Conservation (phyloP, 306 rosid species). For the Leucaena leucocephala region DNA sequence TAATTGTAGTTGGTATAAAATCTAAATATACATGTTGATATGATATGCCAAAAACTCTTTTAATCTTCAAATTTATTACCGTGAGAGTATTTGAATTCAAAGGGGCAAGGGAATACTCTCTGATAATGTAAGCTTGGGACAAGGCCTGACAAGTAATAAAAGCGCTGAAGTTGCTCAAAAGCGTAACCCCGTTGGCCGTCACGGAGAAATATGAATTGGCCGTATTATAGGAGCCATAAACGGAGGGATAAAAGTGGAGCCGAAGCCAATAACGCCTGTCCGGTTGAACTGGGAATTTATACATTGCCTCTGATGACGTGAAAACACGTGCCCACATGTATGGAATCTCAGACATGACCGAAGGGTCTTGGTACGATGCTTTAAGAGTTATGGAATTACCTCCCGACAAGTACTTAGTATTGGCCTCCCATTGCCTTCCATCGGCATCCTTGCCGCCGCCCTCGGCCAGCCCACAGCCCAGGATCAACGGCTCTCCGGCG, state of each 20-base stretch:
- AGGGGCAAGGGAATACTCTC: slow-evolving; percentile 54
- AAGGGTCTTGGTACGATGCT: slow-evolving; percentile 56
- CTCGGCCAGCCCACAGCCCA: slow-evolving; percentile 43
- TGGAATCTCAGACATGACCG: slow-evolving; percentile 43
- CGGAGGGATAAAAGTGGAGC: slow-evolving; percentile 55
- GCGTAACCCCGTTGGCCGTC: slow-evolving; percentile 34
- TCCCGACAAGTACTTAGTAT: slow-evolving; percentile 35
- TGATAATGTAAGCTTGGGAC: slow-evolving; percentile 53
- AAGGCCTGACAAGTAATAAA: slow-evolving; percentile 50
- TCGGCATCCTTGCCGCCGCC: slow-evolving; percentile 49
- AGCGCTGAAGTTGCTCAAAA: slow-evolving; percentile 55
- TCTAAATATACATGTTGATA: too few species aligned
- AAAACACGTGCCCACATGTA: slow-evolving; percentile 54
- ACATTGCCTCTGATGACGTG: slow-evolving; percentile 34
- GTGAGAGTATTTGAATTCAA: slow-evolving; percentile 29
- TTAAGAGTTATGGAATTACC: slow-evolving; percentile 23
- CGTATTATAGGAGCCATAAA: slow-evolving; percentile 33
- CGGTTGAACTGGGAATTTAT: slow-evolving; percentile 37
- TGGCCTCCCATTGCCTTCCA: slow-evolving; percentile 51
- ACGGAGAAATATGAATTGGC: slow-evolving; percentile 47
- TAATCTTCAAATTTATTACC: not conserved
- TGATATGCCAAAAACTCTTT: not conserved
- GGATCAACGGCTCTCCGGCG: slow-evolving; percentile 15
- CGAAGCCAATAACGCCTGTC: slow-evolving; percentile 52
- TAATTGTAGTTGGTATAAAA: too few species aligned